Base-by-base conservation (phyloP, 805 yeast genomes). In the Cyberlindnera sargentensis region DNA sequence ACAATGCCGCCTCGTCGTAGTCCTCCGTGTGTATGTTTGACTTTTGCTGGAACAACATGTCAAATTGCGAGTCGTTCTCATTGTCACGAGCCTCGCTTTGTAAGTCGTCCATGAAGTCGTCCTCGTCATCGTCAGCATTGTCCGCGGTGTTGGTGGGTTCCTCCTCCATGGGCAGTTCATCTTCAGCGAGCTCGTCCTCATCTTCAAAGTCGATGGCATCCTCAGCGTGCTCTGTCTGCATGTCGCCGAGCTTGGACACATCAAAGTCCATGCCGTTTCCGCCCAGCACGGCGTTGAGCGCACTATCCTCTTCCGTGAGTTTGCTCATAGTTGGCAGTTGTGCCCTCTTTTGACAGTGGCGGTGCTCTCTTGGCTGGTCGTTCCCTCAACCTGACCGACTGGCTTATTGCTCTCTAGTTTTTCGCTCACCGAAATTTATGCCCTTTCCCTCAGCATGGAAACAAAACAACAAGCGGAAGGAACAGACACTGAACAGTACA, bases 171-270 rank as follows among this genome's bases (percentile, higher is more conserved):
- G 70, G 70, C 3, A 64, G 55, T 44, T 86, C 95, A 24, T 90
- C 96, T 25, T 90, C 97, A 0, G 97, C 97, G 39, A 90, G 68
- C 62, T 90, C 97, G 52, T 90, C 97, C 56, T 86, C 95, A 60
- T 87, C 96, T 57, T 87, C 96, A 60, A 85, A 91, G 62, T 91
- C 98, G 30, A 89, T 70, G 8, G 99, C 99, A 61, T 90, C 91
- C 6, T 78, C 96, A 1, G 93, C 90, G 62, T 90, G 98, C 43
- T 74, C 72, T 67, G 62, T 75, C 27, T 52, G 47, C 57, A 52
- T 50, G 38, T 45, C 57, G 15, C 51, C 50, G n/a, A 57, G 30
- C 5, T 41, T 47, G 23, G 43, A 40, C 26, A 56, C 41, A 34
- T 53, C 56, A 9, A 54, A 45, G 3, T 51, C 47, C 4, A 48